Conservation (phyloP, 2,329 filamentous ascomycete genomes). For the Curvularia sp. region DNA sequence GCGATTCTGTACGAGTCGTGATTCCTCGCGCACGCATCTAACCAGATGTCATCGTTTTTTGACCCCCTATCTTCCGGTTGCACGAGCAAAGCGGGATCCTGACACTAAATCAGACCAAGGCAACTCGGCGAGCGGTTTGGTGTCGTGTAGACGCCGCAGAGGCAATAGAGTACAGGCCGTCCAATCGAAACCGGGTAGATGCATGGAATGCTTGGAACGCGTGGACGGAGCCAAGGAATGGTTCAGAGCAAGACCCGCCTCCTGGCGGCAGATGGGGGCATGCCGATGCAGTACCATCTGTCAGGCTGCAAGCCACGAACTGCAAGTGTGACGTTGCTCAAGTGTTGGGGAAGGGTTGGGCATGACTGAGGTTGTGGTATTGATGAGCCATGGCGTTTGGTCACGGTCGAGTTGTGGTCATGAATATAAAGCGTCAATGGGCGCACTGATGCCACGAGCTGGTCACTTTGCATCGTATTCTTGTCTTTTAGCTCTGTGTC, state of each 20-base stretch:
- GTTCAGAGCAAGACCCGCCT: neutral
- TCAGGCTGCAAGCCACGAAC: constrained; percentile 11
- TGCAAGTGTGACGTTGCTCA: constrained; percentile 16
- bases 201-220: neutral
- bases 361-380: neutral
- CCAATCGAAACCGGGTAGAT: neutral
- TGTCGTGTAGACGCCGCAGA: neutral
- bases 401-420: neutral
- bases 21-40: constrained; percentile 7
- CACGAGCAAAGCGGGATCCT: constrained; percentile 11
- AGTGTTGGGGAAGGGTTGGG: neutral
- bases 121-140: neutral
- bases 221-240: neutral
- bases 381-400: neutral
- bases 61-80: neutral
- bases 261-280: neutral
- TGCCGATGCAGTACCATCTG: constrained; percentile 3
- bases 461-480: neutral
- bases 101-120: constrained; percentile 3
- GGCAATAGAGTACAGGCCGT: neutral
- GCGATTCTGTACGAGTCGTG: constrained; percentile 15
- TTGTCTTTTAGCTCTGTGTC: neutral
- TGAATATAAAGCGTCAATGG: neutral
- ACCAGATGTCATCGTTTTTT: constrained; percentile 6
- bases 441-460: neutral